These are phyloP conservation scores for Dacryopinax primogenitus DNA, from an alignment of 768 basidiomycete species.

Conservation along the genomic window DNA sequence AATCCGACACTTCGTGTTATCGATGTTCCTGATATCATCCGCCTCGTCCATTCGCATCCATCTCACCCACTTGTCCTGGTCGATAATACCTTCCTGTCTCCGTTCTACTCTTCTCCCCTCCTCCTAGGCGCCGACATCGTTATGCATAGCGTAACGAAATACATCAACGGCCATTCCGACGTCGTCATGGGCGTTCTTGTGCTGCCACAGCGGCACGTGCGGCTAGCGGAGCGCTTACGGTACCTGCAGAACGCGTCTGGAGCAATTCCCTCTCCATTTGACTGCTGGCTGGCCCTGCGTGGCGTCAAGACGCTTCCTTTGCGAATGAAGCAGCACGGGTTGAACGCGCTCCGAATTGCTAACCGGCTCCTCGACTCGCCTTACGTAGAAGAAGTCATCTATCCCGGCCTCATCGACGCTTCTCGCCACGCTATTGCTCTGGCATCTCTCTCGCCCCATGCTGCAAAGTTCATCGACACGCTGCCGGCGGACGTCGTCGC, in stretches of 20 bases:
- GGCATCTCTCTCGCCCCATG: constrained; percentile 47
- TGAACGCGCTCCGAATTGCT: constrained; percentile 69
- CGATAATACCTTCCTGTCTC: constrained; percentile 90
- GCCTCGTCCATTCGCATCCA: constrained; percentile 46
- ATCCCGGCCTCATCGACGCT: constrained; percentile 65
- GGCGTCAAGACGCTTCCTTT: constrained; percentile 85
- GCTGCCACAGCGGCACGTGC: constrained; percentile 42
- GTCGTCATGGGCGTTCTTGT: constrained; percentile 81
- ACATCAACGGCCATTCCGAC: constrained; percentile 88
- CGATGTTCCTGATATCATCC: constrained; percentile 58
- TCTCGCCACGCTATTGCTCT: constrained; percentile 55
- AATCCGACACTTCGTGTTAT: constrained; percentile 86
- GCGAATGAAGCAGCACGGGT: constrained; percentile 74
- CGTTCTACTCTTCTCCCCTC: constrained; percentile 81
- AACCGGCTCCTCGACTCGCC: constrained; percentile 39
- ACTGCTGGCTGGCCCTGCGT: constrained; percentile 80
- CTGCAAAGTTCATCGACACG: constrained; percentile 45
- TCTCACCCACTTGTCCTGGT: constrained; percentile 63
- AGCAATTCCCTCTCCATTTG: constrained; percentile 71
- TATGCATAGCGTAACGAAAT: constrained; percentile 73
- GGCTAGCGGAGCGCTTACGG: constrained; percentile 43
- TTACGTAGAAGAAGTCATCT: constrained; percentile 68
- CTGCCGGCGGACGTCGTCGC: constrained; percentile 25
- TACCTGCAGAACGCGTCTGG: constrained; percentile 88
- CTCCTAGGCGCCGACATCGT: constrained; percentile 66